These are phyloP conservation scores for Colletotrichum tamarilloi DNA, from an alignment of 2,329 filamentous ascomycete species.

Conservation along the genomic window DNA sequence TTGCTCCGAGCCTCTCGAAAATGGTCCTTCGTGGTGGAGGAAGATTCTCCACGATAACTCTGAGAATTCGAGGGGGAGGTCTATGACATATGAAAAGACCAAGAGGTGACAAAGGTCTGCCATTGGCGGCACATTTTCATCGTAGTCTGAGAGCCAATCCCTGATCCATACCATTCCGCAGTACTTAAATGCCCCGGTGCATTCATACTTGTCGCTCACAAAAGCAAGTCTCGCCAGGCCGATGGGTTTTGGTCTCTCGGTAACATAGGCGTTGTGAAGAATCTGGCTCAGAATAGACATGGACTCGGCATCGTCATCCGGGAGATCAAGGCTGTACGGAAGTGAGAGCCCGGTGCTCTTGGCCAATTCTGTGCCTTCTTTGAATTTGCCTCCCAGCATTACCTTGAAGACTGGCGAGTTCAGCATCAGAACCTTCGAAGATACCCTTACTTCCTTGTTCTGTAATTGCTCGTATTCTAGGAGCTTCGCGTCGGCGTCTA, in stretches of 20 bases:
- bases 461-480: neutral
- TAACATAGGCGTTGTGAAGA: slow-evolving; percentile 44
- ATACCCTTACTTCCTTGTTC: slow-evolving; percentile 27
- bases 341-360: neutral
- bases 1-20: slow-evolving; percentile 21
- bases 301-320: slow-evolving; percentile 44
- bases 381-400: slow-evolving; percentile 40
- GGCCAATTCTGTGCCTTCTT: slow-evolving; percentile 36
- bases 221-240: slow-evolving; percentile 42
- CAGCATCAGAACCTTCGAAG: slow-evolving; percentile 38
- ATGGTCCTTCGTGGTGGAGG: slow-evolving; percentile 34
- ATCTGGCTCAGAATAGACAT: slow-evolving; percentile 46
- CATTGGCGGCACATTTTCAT: slow-evolving; percentile 26
- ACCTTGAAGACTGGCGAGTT: slow-evolving; percentile 42
- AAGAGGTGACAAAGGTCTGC: slow-evolving; percentile 34
- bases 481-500: neutral
- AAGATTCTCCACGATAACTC: slow-evolving; percentile 36
- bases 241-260: slow-evolving; percentile 38
- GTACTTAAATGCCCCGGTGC: slow-evolving; percentile 32
- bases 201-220: slow-evolving; percentile 42
- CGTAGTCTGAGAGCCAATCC: slow-evolving; percentile 34
- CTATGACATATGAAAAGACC: slow-evolving; percentile 36
- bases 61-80: slow-evolving; percentile 33
- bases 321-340: slow-evolving; percentile 34
- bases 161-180: slow-evolving; percentile 34